These are phyloP conservation scores for Tetrastigma voinierianum DNA, from an alignment of 164 flowering plant genomes.

Conservation along the genomic window DNA sequence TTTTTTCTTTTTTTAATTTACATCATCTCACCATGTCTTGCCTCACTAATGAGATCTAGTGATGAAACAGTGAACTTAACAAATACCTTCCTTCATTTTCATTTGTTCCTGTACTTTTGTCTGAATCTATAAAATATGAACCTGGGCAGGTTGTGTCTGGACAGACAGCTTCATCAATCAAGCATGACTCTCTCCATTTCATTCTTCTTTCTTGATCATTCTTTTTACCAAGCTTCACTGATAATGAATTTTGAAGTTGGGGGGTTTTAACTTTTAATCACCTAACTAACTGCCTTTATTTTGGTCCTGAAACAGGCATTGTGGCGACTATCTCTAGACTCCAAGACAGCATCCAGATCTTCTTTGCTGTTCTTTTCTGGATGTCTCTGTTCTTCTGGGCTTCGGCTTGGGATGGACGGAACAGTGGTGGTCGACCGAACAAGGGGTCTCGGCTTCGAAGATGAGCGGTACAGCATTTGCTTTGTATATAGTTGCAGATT, in stretches of 20 bases:
- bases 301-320: conserved; percentile 20
- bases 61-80: too few species aligned
- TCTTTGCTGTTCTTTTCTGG: conserved; percentile 85
- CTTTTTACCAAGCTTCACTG: background rate
- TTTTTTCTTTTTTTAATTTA: too few species aligned
- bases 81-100: too few species aligned
- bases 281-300: background rate
- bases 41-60: too few species aligned
- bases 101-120: background rate
- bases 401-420: conserved; percentile 62
- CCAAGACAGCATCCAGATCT: conserved; percentile 58
- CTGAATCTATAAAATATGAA: background rate
- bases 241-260: background rate
- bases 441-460: conserved; percentile 53
- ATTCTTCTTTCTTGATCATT: background rate
- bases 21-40: too few species aligned
- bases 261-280: too few species aligned
- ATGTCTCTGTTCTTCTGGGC: conserved; percentile 92
- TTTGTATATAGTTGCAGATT: conserved; percentile 22
- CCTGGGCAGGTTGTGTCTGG: background rate
- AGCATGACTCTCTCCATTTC: background rate
- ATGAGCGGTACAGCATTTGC: conserved; percentile 28
- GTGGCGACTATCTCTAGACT: conserved; percentile 29
- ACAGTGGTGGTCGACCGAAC: conserved; percentile 38
- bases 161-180: background rate